A percentile compares a stretch with the other conserved stretches of the same genome.
These are phyloP conservation scores for Phytophthora idaei DNA, from an alignment of 352 stramenopile species.

Conservation along the genomic window DNA sequence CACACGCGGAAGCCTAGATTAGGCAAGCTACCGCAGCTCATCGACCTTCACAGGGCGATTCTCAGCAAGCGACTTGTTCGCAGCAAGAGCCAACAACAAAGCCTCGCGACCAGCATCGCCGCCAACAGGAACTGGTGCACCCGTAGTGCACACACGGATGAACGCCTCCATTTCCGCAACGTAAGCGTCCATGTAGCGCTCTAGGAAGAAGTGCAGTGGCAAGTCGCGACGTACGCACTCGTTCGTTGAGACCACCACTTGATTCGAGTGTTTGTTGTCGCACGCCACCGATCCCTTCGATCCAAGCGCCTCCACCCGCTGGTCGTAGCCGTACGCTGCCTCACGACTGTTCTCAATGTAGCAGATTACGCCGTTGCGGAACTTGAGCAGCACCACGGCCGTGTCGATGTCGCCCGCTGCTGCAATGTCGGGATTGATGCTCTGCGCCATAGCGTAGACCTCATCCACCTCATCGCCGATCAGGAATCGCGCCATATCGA, in stretches of 20 bases:
- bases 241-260: slow-evolving; percentile 57
- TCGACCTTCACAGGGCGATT: slow-evolving; percentile 70
- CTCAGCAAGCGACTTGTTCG: slow-evolving; percentile 68
- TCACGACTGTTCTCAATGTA: slow-evolving; percentile 96
- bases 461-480: slow-evolving; percentile 80
- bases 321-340: slow-evolving; percentile 95
- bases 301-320: slow-evolving; percentile 92
- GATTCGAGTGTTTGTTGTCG: slow-evolving; percentile 95
- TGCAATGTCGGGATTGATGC: slow-evolving; percentile 57
- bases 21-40: slow-evolving; percentile 47
- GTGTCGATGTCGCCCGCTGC: slow-evolving; percentile 92
- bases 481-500: slow-evolving; percentile 95
- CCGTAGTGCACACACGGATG: slow-evolving; percentile 53
- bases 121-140: slow-evolving; percentile 51
- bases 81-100: slow-evolving; percentile 67
- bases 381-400: slow-evolving; percentile 90
- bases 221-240: slow-evolving; percentile 73
- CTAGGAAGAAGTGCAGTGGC: slow-evolving; percentile 95
- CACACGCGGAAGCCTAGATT: slow-evolving; percentile 16
- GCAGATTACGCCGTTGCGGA: slow-evolving; percentile 88
- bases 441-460: slow-evolving; percentile 72
- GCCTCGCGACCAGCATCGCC: slow-evolving; percentile 66
- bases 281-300: slow-evolving; percentile 90
- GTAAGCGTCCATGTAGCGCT: slow-evolving; percentile 92
- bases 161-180: slow-evolving; percentile 76